Conservation (phyloP, 1,284 basidiomycete species). For the Peniophora sp. region DNA sequence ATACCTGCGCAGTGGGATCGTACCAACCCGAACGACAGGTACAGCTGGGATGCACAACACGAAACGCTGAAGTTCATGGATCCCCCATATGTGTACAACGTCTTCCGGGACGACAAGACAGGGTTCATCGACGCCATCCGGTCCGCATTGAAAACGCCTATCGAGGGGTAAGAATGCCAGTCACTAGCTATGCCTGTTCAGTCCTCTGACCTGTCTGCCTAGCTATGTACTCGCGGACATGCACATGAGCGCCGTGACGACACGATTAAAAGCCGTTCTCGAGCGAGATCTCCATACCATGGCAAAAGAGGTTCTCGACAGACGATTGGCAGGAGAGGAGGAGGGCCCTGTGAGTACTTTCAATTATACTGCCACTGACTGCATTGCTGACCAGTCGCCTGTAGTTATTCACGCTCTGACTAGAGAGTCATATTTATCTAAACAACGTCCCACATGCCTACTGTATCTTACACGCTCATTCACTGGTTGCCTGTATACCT, state of each 20-base stretch:
- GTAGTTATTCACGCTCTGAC: no score
- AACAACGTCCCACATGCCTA: no score
- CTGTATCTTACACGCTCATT: no score
- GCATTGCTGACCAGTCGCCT: no score
- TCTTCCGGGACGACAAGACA: slow-evolving; percentile 13
- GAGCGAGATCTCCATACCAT: neutral
- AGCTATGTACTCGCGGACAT: neutral
- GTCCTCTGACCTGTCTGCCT: neutral
- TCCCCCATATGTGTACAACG: slow-evolving; percentile 31
- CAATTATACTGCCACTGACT: neutral
- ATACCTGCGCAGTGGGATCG: slow-evolving; percentile 15
- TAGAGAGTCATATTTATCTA: no score
- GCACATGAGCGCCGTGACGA: neutral
- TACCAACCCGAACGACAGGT: slow-evolving; percentile 20
- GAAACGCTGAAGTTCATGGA: slow-evolving; percentile 18
- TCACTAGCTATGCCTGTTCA: neutral
- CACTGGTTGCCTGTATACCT: no score
- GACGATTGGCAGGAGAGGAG: neutral
- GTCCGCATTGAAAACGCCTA: slow-evolving; percentile 11
- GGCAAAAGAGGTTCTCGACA: neutral
- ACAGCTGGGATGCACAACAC: slow-evolving; percentile 26
- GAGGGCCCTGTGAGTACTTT: neutral
- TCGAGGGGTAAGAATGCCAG: slow-evolving; percentile 1
- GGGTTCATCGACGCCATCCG: slow-evolving; percentile 14
- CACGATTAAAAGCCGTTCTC: neutral